Evolutionary conservation across 441 rosid genomes (phyloP), one percentile per base, ranked within the genome.

Genomic region (Geranium incanum): DNA sequence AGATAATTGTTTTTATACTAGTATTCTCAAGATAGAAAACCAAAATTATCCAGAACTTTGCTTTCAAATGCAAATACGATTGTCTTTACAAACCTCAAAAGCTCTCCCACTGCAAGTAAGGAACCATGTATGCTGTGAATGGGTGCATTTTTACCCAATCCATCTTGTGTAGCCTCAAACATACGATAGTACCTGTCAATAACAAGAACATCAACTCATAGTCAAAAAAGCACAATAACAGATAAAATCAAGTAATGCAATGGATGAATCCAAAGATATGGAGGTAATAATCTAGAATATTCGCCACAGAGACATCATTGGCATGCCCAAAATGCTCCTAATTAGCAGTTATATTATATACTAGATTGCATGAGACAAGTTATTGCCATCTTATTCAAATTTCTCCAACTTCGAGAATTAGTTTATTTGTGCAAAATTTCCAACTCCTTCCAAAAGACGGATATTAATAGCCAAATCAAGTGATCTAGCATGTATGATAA

Each of bases 131-230:
- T 93, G 78, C 99, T 95, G 80, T 95, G 97, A 70, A 93, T 86
- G 66, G 99, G 93, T 78, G 98, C 97, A 86, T 95, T 91, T 85
- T 79, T 89, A 55, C 93, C 95, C 84, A 95, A 84, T 59, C 99
- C 99, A 83, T 89, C 98, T 80, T 95, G 98, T 16, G 99, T 95
- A 78, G 97, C 97, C 88, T 93, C 97, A 91, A 95, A 95, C 98
- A 95, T 93, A 55, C 92, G 87, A 81, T 95, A 93, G 76, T 95
- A 95, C 99, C 99, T 92, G 77, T 73, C 69, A 79, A 45, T 12
- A 45, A 45, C 52, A 45, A 45, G 52, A 45, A 45, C 52, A 45
- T 45, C 52, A 45, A 45, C 52, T 45, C 11, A 45, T 45, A 9
- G 52, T 12, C n/a, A 9, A 60, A 62, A 7, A 36, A 38, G 48